Evolutionary conservation across 2,329 filamentous ascomycete species (phyloP), one percentile per base, ranked within the genome.

Genomic region (Cytospora schulzeri): DNA sequence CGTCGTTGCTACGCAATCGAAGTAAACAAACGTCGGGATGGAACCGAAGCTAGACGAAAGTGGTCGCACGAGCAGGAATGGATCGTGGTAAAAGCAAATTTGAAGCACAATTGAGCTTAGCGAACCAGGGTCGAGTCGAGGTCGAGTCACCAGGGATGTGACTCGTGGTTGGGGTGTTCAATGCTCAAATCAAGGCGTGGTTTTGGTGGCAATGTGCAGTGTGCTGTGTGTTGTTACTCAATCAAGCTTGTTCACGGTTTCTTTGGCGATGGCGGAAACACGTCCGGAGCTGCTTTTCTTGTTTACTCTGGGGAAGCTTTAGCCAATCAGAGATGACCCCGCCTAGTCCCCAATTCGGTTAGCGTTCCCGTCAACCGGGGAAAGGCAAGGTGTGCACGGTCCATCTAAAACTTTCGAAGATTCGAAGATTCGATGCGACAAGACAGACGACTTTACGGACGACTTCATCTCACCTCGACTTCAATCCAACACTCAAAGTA

Each of bases 261-360:
- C 19, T 35, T 54, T 59, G 2, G 64, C 60, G 60, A 60, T 57
- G 50, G 41, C 45, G 60, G 64, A 52, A 60, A 64, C 61, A 26
- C 22, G 35, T 52, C 50, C 53, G 41, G 17, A 45, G 14, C 53
- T 41, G 14, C 53, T 41, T 56, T 28, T 35, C 26, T 57, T 68
- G 66, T 68, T 68, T 63, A 69, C 67, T 57, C 65, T 65, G 28
- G 11, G 24, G 14, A 14, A n/a, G 33, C 55, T 41, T n/a, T 29
- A 22, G 56, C 67, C 67, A 69, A 69, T 68, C 31, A 67, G 53
- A 14, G 11, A 38, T 11, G 28, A 15, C 28, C 11, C 9, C 14
- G 17, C 24, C 6, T 17, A 48, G n/a, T 24, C 11, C 45, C n/a
- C 6, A 9, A 48, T 14, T 5, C 9, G 45, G 45, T 11, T 48